Base-by-base conservation (phyloP, 202 grass and related monocot genomes). In the Saccharum hybrid region DNA sequence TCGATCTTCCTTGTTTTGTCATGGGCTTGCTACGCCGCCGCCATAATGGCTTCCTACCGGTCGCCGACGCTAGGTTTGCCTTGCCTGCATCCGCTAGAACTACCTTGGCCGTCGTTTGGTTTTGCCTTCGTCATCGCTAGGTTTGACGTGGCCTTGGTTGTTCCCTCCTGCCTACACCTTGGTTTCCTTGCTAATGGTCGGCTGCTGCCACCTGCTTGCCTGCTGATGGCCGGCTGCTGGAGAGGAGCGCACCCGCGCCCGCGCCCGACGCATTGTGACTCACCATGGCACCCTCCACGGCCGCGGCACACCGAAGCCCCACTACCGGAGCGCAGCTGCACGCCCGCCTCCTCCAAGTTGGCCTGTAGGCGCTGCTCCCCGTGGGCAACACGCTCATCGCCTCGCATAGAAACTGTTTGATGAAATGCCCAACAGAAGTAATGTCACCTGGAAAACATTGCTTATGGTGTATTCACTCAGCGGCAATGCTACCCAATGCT, bases 341-440 rank as follows among this genome's bases (percentile, higher is more conserved):
- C 85, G 85, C 83, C 3, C 92, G 88, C 51, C 82, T 94, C 41
- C 59, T 94, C 84, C 84, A 92, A 40, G 78, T 87, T 49, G 88
- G 90, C 34, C 78, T 91, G 36, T 81, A 77, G 42, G 82, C 72
- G 36, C 86, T 78, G 59, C 85, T 91, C 16, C 87, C 92, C 7
- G 64, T 91, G 8, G 72, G 84, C 28, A 97, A 97, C 87, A 74
- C 95, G 42, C 76, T 94, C 80, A 87, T 94, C 63, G 83, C 89
- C 6, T 83, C 8, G 96, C 88, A 7, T 79, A 93, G 28, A 77
- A 90, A 14, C 8, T 98, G 70, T 95, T 95, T 61, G 80, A 91
- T 1, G 82, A 80, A 80, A 98, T 95, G 92, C 72, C 92, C 5
- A 72, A 22, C 28, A 91, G 83, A 63, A 92, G 72, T 62, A 90